Percentiles rank a stretch among this genome's conserved stretches.
These are phyloP conservation scores for Eremothecium sinecaudum DNA, from an alignment of 1,139 yeast species.

Conservation along the genomic window DNA sequence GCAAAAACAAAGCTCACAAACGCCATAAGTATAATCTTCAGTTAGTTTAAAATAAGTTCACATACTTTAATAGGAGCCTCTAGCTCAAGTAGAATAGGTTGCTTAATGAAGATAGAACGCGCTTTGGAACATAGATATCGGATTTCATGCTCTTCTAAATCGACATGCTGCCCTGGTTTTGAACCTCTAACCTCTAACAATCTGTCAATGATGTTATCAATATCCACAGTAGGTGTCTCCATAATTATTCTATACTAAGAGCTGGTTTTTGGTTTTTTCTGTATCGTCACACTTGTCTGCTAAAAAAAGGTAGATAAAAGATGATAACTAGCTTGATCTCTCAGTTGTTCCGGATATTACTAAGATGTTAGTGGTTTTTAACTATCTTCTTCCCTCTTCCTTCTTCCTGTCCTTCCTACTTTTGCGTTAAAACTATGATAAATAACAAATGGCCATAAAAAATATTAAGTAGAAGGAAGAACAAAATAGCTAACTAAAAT, in stretches of 20 bases:
- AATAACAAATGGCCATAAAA: too few relatives aligned
- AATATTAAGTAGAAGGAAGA: too few relatives aligned
- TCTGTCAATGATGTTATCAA: conserved; percentile 95
- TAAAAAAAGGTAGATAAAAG: not conserved
- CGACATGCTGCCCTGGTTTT: conserved; percentile 95
- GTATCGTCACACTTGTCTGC: not conserved
- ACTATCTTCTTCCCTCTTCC: not conserved
- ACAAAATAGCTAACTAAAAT: too few relatives aligned
- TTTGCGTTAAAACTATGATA: not conserved
- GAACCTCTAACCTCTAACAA: conserved; percentile 95
- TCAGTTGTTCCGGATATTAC: not conserved
- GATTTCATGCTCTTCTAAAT: conserved; percentile 86
- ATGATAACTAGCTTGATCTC: not conserved
- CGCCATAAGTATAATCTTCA: not conserved
- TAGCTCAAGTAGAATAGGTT: conserved; percentile 86
- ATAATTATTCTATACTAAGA: conserved; percentile 12
- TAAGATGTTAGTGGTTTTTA: not conserved
- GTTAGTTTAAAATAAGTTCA: too few relatives aligned
- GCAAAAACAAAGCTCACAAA: not conserved
- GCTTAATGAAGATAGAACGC: conserved; percentile 93
- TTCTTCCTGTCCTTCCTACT: not conserved
- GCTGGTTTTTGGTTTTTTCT: not conserved
- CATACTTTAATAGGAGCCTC: conserved; percentile 93
- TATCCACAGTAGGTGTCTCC: conserved; percentile 76
- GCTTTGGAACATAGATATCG: conserved; percentile 95